Conservation (phyloP, 2,329 filamentous ascomycete species). For the Aureobasidium musti region DNA sequence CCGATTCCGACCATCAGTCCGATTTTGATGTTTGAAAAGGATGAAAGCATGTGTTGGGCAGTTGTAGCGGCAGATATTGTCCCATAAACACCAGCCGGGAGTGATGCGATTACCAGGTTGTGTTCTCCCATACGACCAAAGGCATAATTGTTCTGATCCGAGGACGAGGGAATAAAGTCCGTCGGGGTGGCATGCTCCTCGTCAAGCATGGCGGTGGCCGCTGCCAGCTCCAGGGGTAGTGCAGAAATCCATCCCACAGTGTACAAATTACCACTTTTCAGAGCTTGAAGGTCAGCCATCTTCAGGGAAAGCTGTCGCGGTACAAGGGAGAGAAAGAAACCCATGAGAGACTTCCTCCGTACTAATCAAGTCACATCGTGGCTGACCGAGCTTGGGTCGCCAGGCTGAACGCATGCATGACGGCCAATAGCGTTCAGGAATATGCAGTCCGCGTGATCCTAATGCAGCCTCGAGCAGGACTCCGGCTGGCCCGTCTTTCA, state of each 20-base stretch:
- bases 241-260: conserved; percentile 34
- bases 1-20: conserved; percentile 34
- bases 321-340: not conserved
- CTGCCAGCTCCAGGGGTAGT: conserved; percentile 20
- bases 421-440: not conserved
- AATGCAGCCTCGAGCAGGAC: no score
- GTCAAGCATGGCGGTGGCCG: not conserved
- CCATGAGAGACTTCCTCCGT: not conserved
- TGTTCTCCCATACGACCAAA: conserved; percentile 40
- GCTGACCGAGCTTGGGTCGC: not conserved
- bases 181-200: not conserved
- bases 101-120: conserved; percentile 41
- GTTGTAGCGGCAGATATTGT: conserved; percentile 33
- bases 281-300: not conserved
- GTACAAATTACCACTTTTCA: conserved; percentile 25
- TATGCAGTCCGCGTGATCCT: no score
- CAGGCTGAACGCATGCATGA: not conserved
- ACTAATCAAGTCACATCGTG: not conserved
- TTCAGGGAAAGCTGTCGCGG: not conserved
- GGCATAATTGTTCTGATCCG: conserved; percentile 38
- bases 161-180: not conserved
- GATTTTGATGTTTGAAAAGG: conserved; percentile 31
- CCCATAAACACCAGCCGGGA: conserved; percentile 34
- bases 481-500: no score
- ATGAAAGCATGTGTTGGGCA: conserved; percentile 32